Evolutionary conservation across 495 filamentous ascomycete genomes (phyloP).

Genomic region (Penicilliopsis zonata): DNA sequence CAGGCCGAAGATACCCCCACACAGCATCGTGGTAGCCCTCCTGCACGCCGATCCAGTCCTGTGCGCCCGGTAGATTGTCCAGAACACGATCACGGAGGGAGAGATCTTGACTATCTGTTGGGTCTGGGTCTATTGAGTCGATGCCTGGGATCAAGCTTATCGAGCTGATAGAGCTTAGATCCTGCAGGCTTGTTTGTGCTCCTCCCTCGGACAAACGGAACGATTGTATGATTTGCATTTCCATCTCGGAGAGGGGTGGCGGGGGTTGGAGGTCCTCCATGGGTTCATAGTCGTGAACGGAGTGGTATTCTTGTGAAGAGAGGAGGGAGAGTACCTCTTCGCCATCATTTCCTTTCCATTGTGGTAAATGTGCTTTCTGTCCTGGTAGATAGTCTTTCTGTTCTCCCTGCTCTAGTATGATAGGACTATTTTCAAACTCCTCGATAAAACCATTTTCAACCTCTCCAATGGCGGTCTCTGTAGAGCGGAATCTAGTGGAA

Average conservation of each 20-base stretch:
- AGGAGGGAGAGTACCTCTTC: conserved; percentile 34
- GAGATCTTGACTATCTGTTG: no score
- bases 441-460: no score
- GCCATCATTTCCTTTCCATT: no score
- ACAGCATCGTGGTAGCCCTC: conserved; percentile 63
- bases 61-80: conserved; percentile 18
- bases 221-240: conserved; percentile 25
- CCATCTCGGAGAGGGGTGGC: conserved; percentile 12
- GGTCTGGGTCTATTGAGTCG: no score
- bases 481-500: no score
- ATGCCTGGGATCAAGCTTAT: conserved; percentile 34
- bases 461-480: no score
- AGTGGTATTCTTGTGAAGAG: no score
- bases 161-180: conserved; percentile 10
- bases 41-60: conserved; percentile 50
- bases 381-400: no score
- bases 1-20: conserved; percentile 59
- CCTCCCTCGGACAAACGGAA: conserved; percentile 14
- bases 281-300: no score
- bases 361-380: no score
- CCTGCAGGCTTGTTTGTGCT: conserved; percentile 1
- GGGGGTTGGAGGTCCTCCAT: conserved; percentile 10
- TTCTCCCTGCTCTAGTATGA: no score
- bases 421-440: no score
- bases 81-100: conserved; percentile 24